Evolutionary conservation across 2,329 filamentous ascomycete species (phyloP), one percentile per base, ranked within the genome.

Genomic region (Fusarium robinianum): DNA sequence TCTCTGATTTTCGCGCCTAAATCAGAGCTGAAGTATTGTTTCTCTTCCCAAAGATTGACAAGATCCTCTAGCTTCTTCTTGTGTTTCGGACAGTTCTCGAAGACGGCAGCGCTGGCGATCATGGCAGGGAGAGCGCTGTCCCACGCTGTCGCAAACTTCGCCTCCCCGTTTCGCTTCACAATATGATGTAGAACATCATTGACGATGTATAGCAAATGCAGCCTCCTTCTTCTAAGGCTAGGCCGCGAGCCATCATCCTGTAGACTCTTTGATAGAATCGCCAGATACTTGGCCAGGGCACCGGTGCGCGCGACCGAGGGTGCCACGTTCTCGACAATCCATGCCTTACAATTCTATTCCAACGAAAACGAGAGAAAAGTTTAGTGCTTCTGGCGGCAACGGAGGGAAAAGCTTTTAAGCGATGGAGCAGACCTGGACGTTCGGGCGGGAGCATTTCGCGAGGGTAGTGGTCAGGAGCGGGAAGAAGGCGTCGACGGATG

Each of bases 271-370:
- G 86, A 79, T 46, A 92, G 71, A 33, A 85, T 81, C 49, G 79
- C 77, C 51, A 95, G 72, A 68, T 89, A 95, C 69, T 89, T 91
- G 57, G 81, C 87, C 55, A 95, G 72, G 27, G 84, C 80, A 46
- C 75, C 72, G 54, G 82, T 78, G 59, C 90, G 84, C 56, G 78
- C 73, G 43, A 79, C 67, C 47, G 89, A 94, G 45, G 78, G 77
- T 59, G 81, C 76, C 64, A 92, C 75, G 72, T 90, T 81, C 60
- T 79, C 78, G 64, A 90, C 71, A 62, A 92, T 85, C 89, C 89
- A 95, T 71, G 80, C 77, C 79, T 91, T 95, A 79, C 88, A 91
- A 76, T 82, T 87, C 90, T 95, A 81, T 72, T 46, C 58, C 57
- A 67, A 46, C 53, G 49, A 51, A 55, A 48, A 55, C 49, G 39